Evolutionary conservation across 345 rosid species (phyloP), one percentile per base, ranked within the genome.

Genomic region (Rhodamnia rubescens): DNA sequence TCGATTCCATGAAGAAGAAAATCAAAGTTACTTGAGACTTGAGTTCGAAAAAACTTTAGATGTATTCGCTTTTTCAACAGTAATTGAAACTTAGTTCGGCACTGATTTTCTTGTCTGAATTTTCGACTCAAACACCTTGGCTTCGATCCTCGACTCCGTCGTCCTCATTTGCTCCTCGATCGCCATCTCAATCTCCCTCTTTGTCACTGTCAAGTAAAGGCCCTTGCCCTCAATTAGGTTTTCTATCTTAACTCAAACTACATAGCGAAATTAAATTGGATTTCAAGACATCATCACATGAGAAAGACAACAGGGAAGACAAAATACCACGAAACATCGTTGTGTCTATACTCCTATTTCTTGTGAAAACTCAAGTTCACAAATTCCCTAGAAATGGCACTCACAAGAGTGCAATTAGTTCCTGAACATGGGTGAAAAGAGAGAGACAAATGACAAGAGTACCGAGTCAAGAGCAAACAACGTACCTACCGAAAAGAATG

Each of bases 241-340:
- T 42, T 6, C 44, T 42, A 42, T 42, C 44, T 42, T 4, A n/a
- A 57, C 0, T 26, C 3, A 5, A 1, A 57, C 1, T 11, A 0
- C 29, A 57, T 5, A 57, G 15, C 26, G 14, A 57, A 24, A 24
- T 57, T 24, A 57, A 24, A 14, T 57, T 57, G 61, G 61, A 57
- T 11, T 57, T 13, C 29, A 57, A 57, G 61, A 57, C 1, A 57
- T 27, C 64, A 55, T 5, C 58, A 55, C 58, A 55, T 12, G n/a
- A 55, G 10, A 55, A 5, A 55, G 58, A 22, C 11, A 9, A 55
- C n/a, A 55, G 22, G 58, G 22, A 55, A 54, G 58, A 55, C 22
- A 55, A 22, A 1, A 55, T 55, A 5, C 27, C 61, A 2, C 10
- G 26, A 56, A 24, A n/a, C 61, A 24, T 56, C 13, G 13, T 56